Evolutionary conservation across 306 rosid species (phyloP).

Genomic region (Ammopiptanthus mongolicus): DNA sequence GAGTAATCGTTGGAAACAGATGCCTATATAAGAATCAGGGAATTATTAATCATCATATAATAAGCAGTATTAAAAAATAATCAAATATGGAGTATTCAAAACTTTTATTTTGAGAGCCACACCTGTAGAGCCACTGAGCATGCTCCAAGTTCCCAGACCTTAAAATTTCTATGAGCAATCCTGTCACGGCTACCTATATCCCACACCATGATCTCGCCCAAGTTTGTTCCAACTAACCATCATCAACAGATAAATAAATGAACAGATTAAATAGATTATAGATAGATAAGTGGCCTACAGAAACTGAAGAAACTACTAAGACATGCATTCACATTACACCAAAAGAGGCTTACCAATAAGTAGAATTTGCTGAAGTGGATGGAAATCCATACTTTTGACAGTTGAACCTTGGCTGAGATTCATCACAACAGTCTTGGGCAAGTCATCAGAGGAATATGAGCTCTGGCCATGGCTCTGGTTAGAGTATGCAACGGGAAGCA

Average conservation of each 20-base stretch:
- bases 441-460: conserved; percentile 83
- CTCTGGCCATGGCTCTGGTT: conserved; percentile 88
- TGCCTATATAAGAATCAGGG: conserved; percentile 49
- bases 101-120: conserved; percentile 25
- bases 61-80: neutral
- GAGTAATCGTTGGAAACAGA: conserved; percentile 69
- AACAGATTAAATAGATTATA: conserved; percentile 1
- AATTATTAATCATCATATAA: conserved; percentile 19
- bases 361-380: conserved; percentile 81
- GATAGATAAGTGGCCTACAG: neutral
- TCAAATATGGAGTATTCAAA: neutral
- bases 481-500: conserved; percentile 66
- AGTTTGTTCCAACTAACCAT: conserved; percentile 79
- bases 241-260: conserved; percentile 11
- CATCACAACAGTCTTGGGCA: conserved; percentile 79
- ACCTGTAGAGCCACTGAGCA: conserved; percentile 82
- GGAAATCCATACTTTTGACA: conserved; percentile 95
- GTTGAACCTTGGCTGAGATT: conserved; percentile 69
- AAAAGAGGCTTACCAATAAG: conserved; percentile 75
- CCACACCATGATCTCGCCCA: conserved; percentile 90
- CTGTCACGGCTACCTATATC: conserved; percentile 78
- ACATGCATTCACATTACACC: neutral
- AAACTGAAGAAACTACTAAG: conserved; percentile 9
- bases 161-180: conserved; percentile 71
- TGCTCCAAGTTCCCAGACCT: conserved; percentile 72